These are phyloP conservation scores for Alternaria hordeiaustralica DNA, from an alignment of 2,329 filamentous ascomycete genomes.

Conservation along the genomic window DNA sequence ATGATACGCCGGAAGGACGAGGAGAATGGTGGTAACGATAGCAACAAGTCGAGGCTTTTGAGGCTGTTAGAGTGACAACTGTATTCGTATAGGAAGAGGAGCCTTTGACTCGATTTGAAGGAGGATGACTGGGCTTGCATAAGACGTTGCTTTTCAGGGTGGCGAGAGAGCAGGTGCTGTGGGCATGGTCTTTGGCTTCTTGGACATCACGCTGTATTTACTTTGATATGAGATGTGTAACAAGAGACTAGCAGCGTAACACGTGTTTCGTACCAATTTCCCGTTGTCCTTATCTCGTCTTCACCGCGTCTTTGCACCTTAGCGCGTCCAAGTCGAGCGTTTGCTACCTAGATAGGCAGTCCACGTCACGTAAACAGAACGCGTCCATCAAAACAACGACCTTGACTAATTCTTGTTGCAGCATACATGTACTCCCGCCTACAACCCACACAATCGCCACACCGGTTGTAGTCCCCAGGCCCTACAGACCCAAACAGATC, in stretches of 20 bases:
- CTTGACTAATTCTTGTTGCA: not conserved
- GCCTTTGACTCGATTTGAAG: too few relatives aligned
- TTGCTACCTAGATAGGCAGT: not conserved
- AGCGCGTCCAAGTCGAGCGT: not conserved
- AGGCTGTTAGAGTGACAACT: not conserved
- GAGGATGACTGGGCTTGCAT: not conserved
- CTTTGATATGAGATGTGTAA: not conserved
- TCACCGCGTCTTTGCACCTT: not conserved
- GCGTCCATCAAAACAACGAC: not conserved
- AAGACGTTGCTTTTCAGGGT: not conserved
- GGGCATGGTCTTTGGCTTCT: not conserved
- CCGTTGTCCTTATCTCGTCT: not conserved
- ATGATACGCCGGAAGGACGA: not conserved
- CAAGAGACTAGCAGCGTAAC: too few relatives aligned
- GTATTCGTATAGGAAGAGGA: not conserved
- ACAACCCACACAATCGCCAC: not conserved
- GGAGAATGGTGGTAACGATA: not conserved
- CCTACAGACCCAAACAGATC: not conserved
- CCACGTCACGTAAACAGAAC: not conserved
- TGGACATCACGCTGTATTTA: not conserved
- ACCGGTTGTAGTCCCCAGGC: not conserved
- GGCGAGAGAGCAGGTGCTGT: not conserved
- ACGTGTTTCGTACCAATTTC: not conserved
- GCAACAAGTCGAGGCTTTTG: not conserved
- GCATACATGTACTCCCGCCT: too few relatives aligned